Evolutionary conservation across 2,329 filamentous ascomycete species (phyloP).

Genomic region (Pyrenochaeta sp.): DNA sequence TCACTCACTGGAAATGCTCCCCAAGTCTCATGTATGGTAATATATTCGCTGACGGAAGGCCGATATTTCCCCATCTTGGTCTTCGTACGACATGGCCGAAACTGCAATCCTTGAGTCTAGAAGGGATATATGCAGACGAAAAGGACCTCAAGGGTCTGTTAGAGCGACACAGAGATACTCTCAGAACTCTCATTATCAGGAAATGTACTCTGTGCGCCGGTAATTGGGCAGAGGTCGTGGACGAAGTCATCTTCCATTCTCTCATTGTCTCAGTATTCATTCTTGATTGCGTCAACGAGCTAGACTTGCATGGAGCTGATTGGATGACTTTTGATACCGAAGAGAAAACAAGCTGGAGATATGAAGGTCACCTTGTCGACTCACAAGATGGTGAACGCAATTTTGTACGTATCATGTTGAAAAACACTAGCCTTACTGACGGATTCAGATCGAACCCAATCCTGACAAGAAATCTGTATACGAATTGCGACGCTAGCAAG

Average conservation of each 20-base stretch:
- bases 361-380: conserved; percentile 16
- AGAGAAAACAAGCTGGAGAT: conserved; percentile 13
- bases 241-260: conserved; percentile 32
- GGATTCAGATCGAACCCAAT: conserved; percentile 7
- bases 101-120: conserved; percentile 29
- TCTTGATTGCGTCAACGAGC: conserved; percentile 32
- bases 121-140: conserved; percentile 26
- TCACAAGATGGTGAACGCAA: conserved; percentile 13
- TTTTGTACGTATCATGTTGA: conserved; percentile 18
- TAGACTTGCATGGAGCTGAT: background rate
- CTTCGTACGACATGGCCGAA: conserved; percentile 31
- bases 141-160: conserved; percentile 28
- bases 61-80: conserved; percentile 21
- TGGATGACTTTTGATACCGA: background rate
- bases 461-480: conserved; percentile 11
- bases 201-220: conserved; percentile 26
- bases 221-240: conserved; percentile 36
- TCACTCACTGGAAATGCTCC: conserved; percentile 15
- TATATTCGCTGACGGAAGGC: background rate
- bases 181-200: conserved; percentile 20
- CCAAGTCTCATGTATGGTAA: conserved; percentile 10
- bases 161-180: conserved; percentile 27
- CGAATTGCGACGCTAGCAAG: background rate
- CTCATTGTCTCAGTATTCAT: conserved; percentile 20
- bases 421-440: background rate